phyloP scores from a whole-genome alignment of 2,329 filamentous ascomycete genomes.

The Exophiala sp. region DNA sequence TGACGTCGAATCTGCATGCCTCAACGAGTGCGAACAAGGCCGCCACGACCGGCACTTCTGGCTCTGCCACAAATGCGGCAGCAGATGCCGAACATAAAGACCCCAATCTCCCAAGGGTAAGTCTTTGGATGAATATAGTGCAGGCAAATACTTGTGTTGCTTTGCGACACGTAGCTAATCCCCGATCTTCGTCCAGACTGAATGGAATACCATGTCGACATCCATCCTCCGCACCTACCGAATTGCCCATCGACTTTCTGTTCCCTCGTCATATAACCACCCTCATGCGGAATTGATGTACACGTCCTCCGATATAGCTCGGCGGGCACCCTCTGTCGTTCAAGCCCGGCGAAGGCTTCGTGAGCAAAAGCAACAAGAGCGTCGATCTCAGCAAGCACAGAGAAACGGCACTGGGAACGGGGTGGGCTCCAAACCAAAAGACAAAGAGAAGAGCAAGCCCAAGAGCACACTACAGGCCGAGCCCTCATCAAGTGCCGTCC shows the following conservation, averaged over 20 bases:
- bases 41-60: slow-evolving; percentile 24
- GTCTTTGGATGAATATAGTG: slow-evolving; percentile 8
- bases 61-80: slow-evolving; percentile 30
- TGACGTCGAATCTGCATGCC: slow-evolving; percentile 5
- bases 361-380: slow-evolving; percentile 23
- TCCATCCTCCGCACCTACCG: slow-evolving; percentile 43
- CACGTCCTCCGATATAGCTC: slow-evolving; percentile 39
- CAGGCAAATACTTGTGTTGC: neutral
- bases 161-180: slow-evolving; percentile 3
- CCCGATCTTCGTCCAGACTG: slow-evolving; percentile 13
- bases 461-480: slow-evolving; percentile 4
- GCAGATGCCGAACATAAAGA: slow-evolving; percentile 26
- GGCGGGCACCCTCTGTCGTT: slow-evolving; percentile 42
- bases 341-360: slow-evolving; percentile 33
- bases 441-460: slow-evolving; percentile 7
- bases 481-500: slow-evolving; percentile 1
- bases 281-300: slow-evolving; percentile 45
- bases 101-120: slow-evolving; percentile 33
- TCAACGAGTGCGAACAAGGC: slow-evolving; percentile 25
- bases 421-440: slow-evolving; percentile 8
- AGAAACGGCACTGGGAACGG: slow-evolving; percentile 10
- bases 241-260: slow-evolving; percentile 43
- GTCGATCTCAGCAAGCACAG: slow-evolving; percentile 15
- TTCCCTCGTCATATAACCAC: slow-evolving; percentile 40
- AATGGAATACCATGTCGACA: slow-evolving; percentile 20